Percentiles rank a stretch among this genome's conserved stretches.
phyloP scores from a whole-genome alignment of 805 yeast genomes.

The Lipomyces yamadae region DNA sequence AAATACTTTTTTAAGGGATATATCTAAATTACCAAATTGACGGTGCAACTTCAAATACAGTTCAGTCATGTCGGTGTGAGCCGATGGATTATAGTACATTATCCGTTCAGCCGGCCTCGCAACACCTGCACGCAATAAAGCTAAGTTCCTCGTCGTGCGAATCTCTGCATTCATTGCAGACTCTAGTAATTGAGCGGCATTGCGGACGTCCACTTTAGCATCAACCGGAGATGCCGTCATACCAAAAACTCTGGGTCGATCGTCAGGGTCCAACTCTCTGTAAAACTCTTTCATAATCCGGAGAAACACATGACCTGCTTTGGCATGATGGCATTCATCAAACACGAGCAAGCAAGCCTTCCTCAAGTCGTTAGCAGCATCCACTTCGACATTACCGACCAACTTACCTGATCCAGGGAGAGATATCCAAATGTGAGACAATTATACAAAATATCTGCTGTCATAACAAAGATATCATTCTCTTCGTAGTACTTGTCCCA shows the following conservation, averaged over 20 bases:
- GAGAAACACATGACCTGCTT: constrained; percentile 11
- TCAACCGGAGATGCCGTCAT: constrained; percentile 28
- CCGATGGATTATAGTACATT: background rate
- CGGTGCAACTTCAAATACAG: background rate
- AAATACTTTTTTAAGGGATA: background rate
- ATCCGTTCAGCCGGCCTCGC: background rate
- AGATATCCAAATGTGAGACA: constrained; percentile 17
- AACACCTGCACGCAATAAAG: background rate
- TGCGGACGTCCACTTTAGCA: constrained; percentile 10
- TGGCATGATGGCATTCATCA: constrained; percentile 34
- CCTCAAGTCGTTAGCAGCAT: background rate
- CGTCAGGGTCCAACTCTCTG: background rate
- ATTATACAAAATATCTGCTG: constrained; percentile 15
- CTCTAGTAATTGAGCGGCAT: background rate
- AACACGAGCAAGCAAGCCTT: constrained; percentile 18
- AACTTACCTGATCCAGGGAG: background rate
- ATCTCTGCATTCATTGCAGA: constrained; percentile 1
- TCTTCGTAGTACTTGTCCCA: constrained; percentile 8
- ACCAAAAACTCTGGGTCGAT: constrained; percentile 21
- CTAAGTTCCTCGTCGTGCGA: constrained; percentile 4
- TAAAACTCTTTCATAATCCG: constrained; percentile 23
- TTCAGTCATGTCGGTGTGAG: background rate
- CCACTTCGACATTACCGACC: background rate
- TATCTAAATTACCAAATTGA: background rate
- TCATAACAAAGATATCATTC: constrained; percentile 20